Evolutionary conservation across 164 flowering plant species (phyloP).

Genomic region (Stephania yunnanensis): DNA sequence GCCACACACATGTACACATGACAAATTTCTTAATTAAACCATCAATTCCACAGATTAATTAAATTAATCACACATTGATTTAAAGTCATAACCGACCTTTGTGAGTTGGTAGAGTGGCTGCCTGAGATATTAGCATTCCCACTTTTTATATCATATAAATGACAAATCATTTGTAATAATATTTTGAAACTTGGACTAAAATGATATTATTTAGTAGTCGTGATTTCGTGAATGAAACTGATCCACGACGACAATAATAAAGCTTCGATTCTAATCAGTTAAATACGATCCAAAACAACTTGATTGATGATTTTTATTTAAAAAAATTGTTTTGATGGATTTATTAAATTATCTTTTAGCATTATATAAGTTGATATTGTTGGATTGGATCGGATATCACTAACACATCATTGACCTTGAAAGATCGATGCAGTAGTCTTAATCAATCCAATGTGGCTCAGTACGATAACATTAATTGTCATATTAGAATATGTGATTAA

Average conservation of each 20-base stretch:
- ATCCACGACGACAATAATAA: too few relatives aligned
- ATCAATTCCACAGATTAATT: not conserved
- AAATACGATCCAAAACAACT: too few relatives aligned
- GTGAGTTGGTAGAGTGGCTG: not conserved
- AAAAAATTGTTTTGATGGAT: too few relatives aligned
- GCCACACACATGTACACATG: not conserved
- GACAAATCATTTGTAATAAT: not conserved
- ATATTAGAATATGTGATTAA: too few relatives aligned
- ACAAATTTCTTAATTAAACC: not conserved
- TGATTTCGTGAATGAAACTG: too few relatives aligned
- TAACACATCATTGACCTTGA: constrained; percentile 3
- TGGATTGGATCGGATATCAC: not conserved
- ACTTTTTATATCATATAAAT: not conserved
- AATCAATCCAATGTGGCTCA: not conserved
- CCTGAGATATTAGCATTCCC: not conserved
- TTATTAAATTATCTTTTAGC: too few relatives aligned
- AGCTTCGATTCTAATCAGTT: too few relatives aligned
- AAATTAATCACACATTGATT: not conserved
- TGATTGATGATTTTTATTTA: too few relatives aligned
- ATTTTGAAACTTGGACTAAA: not conserved
- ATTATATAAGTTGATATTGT: not conserved
- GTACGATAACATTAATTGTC: not conserved
- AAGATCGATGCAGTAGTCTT: not conserved
- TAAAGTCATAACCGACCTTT: constrained; percentile 1
- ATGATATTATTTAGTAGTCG: too few relatives aligned